These are phyloP conservation scores for Aspergillus arachidicola DNA, from an alignment of 2,329 filamentous ascomycete genomes.

Conservation along the genomic window DNA sequence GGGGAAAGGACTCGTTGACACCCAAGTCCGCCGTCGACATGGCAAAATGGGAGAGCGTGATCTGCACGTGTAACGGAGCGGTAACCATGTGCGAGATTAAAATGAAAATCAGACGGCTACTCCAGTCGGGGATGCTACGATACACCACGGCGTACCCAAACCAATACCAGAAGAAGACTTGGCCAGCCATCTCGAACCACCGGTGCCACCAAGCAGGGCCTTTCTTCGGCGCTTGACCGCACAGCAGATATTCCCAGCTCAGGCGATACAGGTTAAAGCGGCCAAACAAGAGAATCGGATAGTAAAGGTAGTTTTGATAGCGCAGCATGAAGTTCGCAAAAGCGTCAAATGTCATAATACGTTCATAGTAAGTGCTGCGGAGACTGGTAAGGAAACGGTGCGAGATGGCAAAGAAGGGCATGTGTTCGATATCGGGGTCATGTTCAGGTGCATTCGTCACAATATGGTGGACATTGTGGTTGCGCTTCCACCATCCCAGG, in stretches of 20 bases:
- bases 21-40: constrained; percentile 91
- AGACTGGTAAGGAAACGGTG: constrained; percentile 76
- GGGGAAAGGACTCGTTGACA: constrained; percentile 80
- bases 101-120: constrained; percentile 72
- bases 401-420: constrained; percentile 85
- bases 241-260: constrained; percentile 76
- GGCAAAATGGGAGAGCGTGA: constrained; percentile 88
- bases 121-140: constrained; percentile 68
- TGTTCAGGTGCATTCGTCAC: constrained; percentile 95
- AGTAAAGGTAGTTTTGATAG: constrained; percentile 82
- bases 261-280: constrained; percentile 85
- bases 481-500: constrained; percentile 95
- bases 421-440: constrained; percentile 90
- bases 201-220: constrained; percentile 83
- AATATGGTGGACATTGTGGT: constrained; percentile 95
- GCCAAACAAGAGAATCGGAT: constrained; percentile 76
- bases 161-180: constrained; percentile 82
- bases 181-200: constrained; percentile 75
- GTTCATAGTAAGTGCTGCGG: constrained; percentile 80
- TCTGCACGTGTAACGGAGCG: constrained; percentile 83
- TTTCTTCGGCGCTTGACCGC: constrained; percentile 69
- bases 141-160: constrained; percentile 84
- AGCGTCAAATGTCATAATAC: constrained; percentile 75
- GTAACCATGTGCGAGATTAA: constrained; percentile 79
- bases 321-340: constrained; percentile 70